phyloP scores from a whole-genome alignment of 1,284 basidiomycete genomes.

The Cutaneotrichosporon mucoides region DNA sequence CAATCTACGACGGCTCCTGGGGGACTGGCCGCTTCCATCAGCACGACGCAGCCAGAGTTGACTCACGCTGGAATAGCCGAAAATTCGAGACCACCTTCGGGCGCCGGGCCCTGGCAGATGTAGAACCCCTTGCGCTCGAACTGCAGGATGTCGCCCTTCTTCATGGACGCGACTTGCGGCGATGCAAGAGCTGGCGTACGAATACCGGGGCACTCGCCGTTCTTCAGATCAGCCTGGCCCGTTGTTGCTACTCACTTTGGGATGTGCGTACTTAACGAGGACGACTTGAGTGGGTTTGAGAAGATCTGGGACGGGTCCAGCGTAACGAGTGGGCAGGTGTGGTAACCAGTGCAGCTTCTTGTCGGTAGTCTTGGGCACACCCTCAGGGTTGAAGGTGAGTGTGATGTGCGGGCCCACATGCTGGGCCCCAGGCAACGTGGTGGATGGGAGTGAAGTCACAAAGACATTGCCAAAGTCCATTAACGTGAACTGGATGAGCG shows the following conservation, averaged over 20 bases:
- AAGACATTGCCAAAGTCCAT: conserved; percentile 4
- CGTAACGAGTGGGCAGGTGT: too few relatives aligned
- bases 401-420: background rate
- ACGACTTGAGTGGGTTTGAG: background rate
- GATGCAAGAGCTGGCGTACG: background rate
- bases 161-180: background rate
- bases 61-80: conserved; percentile 2
- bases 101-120: background rate
- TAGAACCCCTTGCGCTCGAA: conserved; percentile 7
- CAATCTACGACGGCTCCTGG: background rate
- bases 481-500: conserved; percentile 2
- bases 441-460: background rate
- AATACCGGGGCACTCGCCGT: background rate
- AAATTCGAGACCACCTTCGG: background rate
- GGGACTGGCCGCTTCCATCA: background rate
- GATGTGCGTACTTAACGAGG: conserved; percentile 1
- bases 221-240: background rate
- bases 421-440: background rate
- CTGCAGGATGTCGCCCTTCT: conserved; percentile 3
- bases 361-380: background rate
- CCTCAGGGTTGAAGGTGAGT: background rate
- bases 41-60: background rate
- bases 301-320: too few relatives aligned
- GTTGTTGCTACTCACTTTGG: background rate
- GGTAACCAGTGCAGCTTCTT: conserved; percentile 2